Conservation (phyloP, 768 basidiomycete genomes). For the Leccinum longicurvipes region DNA sequence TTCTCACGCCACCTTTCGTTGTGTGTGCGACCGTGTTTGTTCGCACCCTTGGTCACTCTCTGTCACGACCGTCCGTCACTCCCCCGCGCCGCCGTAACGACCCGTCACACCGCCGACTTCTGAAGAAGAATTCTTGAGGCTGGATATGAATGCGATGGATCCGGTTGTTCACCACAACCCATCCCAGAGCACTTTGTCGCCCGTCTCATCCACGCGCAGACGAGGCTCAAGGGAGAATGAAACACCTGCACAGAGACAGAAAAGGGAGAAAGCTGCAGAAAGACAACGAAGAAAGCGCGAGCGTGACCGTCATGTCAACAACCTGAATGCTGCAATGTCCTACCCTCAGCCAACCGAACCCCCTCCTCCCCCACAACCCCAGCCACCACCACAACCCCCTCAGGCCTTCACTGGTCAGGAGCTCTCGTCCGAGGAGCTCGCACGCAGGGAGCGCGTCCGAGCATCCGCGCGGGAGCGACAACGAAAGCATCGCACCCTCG, state of each 20-base stretch:
- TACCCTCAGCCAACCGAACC: slow-evolving; percentile 35
- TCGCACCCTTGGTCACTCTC: slow-evolving; percentile 25
- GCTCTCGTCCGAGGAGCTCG: slow-evolving; percentile 61
- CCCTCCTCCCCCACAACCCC: slow-evolving; percentile 33
- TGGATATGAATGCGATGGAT: slow-evolving; percentile 33
- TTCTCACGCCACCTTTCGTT: slow-evolving; percentile 24
- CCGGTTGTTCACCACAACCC: slow-evolving; percentile 32
- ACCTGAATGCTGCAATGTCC: slow-evolving; percentile 41
- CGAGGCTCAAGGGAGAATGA: slow-evolving; percentile 64
- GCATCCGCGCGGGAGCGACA: slow-evolving; percentile 79
- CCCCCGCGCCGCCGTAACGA: slow-evolving; percentile 33
- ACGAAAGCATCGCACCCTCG: slow-evolving; percentile 73
- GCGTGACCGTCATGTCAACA: slow-evolving; percentile 50
- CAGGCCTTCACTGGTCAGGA: slow-evolving; percentile 29
- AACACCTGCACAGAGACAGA: slow-evolving; percentile 66
- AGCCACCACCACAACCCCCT: slow-evolving; percentile 24
- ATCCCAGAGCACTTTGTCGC: slow-evolving; percentile 30
- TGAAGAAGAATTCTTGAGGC: slow-evolving; percentile 9
- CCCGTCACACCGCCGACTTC: slow-evolving; percentile 29
- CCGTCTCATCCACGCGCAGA: slow-evolving; percentile 43
- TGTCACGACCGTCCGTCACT: slow-evolving; percentile 35
- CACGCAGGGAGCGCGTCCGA: slow-evolving; percentile 67
- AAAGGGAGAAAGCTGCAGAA: slow-evolving; percentile 85
- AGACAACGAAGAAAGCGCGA: slow-evolving; percentile 82
- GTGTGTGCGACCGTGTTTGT: slow-evolving; percentile 22